These are phyloP conservation scores for Coprinellus aureogranulatus DNA, from an alignment of 768 basidiomycete genomes.

Conservation along the genomic window DNA sequence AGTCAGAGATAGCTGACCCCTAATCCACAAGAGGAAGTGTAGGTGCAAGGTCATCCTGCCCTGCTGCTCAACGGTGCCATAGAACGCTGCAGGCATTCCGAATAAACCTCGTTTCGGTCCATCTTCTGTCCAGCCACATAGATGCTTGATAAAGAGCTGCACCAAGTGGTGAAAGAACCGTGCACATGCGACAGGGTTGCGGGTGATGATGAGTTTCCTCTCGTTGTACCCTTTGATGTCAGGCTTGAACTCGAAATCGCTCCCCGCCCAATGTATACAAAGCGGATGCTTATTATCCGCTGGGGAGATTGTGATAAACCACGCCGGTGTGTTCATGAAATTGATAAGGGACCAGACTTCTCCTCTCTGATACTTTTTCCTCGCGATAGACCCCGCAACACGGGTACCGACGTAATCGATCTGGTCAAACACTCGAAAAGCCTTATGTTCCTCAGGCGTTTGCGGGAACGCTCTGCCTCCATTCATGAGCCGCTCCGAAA, in stretches of 20 bases:
- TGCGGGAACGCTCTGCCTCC: not conserved
- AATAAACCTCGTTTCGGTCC: conserved; percentile 18
- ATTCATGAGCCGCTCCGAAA: not conserved
- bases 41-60: conserved; percentile 35
- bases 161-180: conserved; percentile 32
- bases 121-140: conserved; percentile 1
- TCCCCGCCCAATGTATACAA: not conserved
- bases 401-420: conserved; percentile 2
- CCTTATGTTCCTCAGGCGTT: not conserved
- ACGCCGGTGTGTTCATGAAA: not conserved
- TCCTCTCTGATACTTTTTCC: not conserved
- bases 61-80: conserved; percentile 35
- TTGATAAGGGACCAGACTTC: conserved; percentile 5
- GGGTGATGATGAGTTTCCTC: not conserved
- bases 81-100: conserved; percentile 28
- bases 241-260: not conserved
- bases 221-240: not conserved
- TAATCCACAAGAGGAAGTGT: conserved; percentile 36
- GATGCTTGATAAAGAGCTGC: conserved; percentile 22
- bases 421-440: not conserved
- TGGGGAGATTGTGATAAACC: conserved; percentile 5
- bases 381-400: not conserved
- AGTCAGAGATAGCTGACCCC: conserved; percentile 26
- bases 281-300: conserved; percentile 4
- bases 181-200: conserved; percentile 27